Evolutionary conservation across 257 asterid species (phyloP), one percentile per base, ranked within the genome.

Genomic region (Ajuga chamaepitys): DNA sequence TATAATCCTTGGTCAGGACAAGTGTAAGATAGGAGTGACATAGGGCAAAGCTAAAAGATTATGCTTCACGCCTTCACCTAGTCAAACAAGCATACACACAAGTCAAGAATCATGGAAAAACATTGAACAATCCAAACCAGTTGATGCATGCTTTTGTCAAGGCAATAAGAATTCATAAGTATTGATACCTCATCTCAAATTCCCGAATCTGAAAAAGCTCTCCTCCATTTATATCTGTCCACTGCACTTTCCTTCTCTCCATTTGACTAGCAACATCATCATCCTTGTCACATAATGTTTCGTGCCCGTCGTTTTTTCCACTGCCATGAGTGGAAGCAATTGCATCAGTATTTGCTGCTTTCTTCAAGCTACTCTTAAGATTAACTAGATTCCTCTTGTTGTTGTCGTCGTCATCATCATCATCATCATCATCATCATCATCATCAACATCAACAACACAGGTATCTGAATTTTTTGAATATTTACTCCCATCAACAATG

Each of bases 181-280:
- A 30, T 26, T 1, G 70, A 30, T 83, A 91, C 98, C 98, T 91
- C 80, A 81, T 87, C 82, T 88, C 96, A 74, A 88, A 91, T 81
- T 88, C 98, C 68, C 85, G 91, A 59, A 91, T 84, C 83, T 88
- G 88, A 60, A 71, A 76, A 66, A 91, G 97, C 70, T 88, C 95
- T 45, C 95, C 95, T 52, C 98, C 97, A 0, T 63, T 70, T 51
- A 83, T 71, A 82, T 91, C 98, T 3, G 83, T 83, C 98, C 98
- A 91, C 74, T 85, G 96, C 58, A 91, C 97, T 77, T 81, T 85
- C 83, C 95, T 83, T 74, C 71, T 78, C 72, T 75, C 88, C 55
- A 11, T 75, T 68, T 64, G 86, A 70, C 72, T 73, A 64, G 70
- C 55, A 66, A 47, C 62, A 66, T 78, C 80, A 58, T 45, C 54